Evolutionary conservation across 2,329 filamentous ascomycete species (phyloP).

Genomic region (Tolypocladium amazonense): DNA sequence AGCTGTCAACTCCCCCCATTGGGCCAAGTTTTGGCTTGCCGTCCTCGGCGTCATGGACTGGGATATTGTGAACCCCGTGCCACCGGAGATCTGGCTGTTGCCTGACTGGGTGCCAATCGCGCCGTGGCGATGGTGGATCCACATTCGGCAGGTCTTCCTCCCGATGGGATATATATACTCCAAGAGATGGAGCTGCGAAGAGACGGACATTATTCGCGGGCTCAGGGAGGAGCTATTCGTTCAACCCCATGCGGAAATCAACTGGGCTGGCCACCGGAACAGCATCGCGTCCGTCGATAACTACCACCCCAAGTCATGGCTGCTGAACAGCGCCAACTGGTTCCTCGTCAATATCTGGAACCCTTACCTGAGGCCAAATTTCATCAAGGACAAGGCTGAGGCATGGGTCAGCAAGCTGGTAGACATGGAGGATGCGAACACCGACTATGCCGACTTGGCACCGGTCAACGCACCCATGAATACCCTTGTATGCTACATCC

Average conservation of each 20-base stretch:
- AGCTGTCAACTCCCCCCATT: constrained; percentile 75
- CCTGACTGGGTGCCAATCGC: constrained; percentile 85
- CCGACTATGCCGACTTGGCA: constrained; percentile 73
- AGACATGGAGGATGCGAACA: constrained; percentile 87
- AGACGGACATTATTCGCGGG: constrained; percentile 61
- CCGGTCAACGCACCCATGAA: constrained; percentile 91
- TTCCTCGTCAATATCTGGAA: constrained; percentile 69
- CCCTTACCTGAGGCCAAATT: constrained; percentile 60
- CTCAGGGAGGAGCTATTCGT: constrained; percentile 76
- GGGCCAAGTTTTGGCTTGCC: constrained; percentile 94
- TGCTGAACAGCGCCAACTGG: constrained; percentile 73
- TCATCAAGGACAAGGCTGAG: constrained; percentile 61
- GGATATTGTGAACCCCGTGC: constrained; percentile 90
- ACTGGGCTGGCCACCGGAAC: constrained; percentile 71
- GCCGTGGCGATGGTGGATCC: constrained; percentile 96
- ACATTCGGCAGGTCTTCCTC: constrained; percentile 93
- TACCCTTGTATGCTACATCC: constrained; percentile 72
- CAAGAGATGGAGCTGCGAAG: constrained; percentile 65
- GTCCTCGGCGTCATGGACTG: constrained; percentile 74
- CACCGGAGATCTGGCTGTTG: constrained; percentile 85
- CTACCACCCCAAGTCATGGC: constrained; percentile 83
- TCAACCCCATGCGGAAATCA: constrained; percentile 65
- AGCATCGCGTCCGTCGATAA: constrained; percentile 72
- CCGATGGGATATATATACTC: constrained; percentile 89
- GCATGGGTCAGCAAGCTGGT: constrained; percentile 75